Evolutionary conservation across 78 protist species (phyloP).

Genomic region (Isochrysis galbana): DNA sequence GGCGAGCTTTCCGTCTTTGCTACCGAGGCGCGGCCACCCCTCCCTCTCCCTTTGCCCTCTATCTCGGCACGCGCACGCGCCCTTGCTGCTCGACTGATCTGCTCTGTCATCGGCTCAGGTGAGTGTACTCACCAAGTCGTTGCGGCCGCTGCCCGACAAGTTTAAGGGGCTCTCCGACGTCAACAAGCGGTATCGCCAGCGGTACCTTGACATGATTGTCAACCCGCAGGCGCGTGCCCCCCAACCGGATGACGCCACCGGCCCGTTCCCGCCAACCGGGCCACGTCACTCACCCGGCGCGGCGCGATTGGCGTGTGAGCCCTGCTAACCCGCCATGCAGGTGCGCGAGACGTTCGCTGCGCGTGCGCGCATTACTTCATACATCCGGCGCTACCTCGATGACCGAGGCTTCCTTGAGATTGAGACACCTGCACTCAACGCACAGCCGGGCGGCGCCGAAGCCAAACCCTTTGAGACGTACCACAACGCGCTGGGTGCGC

Average conservation of each 20-base stretch:
- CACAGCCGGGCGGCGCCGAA: slow-evolving; percentile 46
- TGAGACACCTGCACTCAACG: slow-evolving; percentile 10
- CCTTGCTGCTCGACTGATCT: background rate
- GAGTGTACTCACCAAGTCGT: slow-evolving; percentile 30
- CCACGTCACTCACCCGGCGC: too few species aligned
- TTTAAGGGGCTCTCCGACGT: slow-evolving; percentile 52
- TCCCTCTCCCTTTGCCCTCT: background rate
- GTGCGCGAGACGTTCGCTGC: slow-evolving; percentile 47
- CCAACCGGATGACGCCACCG: background rate
- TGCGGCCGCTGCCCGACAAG: slow-evolving; percentile 55
- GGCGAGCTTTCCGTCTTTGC: slow-evolving; percentile 47
- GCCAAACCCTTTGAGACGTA: slow-evolving; percentile 62
- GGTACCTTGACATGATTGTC: slow-evolving; percentile 68
- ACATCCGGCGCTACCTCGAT: slow-evolving; percentile 22
- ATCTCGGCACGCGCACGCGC: background rate
- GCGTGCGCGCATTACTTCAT: slow-evolving; percentile 30
- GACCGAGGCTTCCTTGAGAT: slow-evolving; percentile 58
- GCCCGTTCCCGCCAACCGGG: background rate
- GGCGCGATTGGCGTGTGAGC: too few species aligned
- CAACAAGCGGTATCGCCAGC: slow-evolving; percentile 51
- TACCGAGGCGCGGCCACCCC: background rate
- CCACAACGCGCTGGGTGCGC: slow-evolving; percentile 56
- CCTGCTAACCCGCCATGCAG: too few species aligned
- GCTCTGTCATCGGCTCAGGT: background rate
- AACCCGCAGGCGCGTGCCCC: slow-evolving; percentile 35